These are phyloP conservation scores for Claviceps capensis DNA, from an alignment of 2,329 filamentous ascomycete genomes.

Conservation along the genomic window DNA sequence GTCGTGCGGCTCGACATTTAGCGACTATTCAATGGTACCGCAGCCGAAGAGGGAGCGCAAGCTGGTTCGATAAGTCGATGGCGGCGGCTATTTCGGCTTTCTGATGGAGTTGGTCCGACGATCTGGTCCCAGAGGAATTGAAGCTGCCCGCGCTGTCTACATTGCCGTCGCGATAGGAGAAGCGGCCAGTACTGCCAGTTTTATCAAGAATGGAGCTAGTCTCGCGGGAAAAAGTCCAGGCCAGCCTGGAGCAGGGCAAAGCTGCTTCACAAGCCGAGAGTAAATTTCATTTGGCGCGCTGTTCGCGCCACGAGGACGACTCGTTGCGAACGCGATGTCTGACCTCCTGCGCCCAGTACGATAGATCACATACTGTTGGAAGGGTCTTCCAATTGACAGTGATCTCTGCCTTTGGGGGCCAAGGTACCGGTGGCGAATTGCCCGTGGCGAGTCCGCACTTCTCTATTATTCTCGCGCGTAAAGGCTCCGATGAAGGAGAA, in stretches of 20 bases:
- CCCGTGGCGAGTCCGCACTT: no score
- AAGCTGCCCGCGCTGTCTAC: slow-evolving; percentile 19
- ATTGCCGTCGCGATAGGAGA: slow-evolving; percentile 23
- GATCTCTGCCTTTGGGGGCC: no score
- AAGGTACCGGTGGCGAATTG: no score
- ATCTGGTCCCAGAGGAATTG: slow-evolving; percentile 18
- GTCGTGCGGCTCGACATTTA: slow-evolving; percentile 34
- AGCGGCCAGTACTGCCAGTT: slow-evolving; percentile 13
- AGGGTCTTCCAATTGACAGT: no score
- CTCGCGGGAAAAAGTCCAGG: slow-evolving; percentile 32
- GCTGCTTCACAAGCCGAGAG: no score
- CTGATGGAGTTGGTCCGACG: slow-evolving; percentile 18
- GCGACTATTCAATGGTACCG: slow-evolving; percentile 22
- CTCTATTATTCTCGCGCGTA: no score
- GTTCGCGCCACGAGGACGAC: no score
- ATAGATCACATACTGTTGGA: no score
- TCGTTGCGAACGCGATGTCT: no score
- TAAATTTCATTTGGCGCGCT: no score
- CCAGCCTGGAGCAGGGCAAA: slow-evolving; percentile 41
- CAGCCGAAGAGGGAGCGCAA: slow-evolving; percentile 31
- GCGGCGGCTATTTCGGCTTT: slow-evolving; percentile 55
- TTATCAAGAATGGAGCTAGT: slow-evolving; percentile 28
- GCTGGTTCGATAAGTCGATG: slow-evolving; percentile 49
- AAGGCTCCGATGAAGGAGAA: no score
- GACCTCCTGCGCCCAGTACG: no score